Base-by-base conservation (phyloP, 1,284 basidiomycete species). In the Butyriboletus pseudospeciosus region DNA sequence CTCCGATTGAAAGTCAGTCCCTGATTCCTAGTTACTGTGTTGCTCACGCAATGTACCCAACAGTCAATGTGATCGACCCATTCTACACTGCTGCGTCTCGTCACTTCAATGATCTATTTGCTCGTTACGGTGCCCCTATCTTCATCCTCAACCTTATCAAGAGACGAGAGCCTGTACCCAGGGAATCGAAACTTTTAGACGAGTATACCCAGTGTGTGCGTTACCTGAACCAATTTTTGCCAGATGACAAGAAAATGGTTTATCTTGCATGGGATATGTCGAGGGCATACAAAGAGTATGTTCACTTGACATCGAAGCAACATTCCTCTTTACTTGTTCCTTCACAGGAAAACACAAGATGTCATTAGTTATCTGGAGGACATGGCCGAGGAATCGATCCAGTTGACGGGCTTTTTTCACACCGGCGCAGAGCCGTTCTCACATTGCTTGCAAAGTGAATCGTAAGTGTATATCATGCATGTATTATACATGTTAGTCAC, bases 181-280 rank as follows among this genome's bases (percentile, higher is more conserved):
- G 97, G 50, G 97, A 99, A 71, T 90, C 87, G n/a, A 98, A 98
- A 68, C 77, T 99, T 10, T 74, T 96, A 23, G 84, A 88, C 10
- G 94, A 98, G 65, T 99, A 97, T 68, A 90, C 88, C 0, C 86
- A 95, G 67, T 99, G 97, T 68, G 86, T 98, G 25, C 72, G 82
- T 53, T 99, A 98, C 66, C 79, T 99, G 36, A 98, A 98, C 63
- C 97, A 99, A 67, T 98, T 98, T 73, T 71, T 99, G 17, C 94
- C 96, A 0, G 76, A 79, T 7, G 87, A 79, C 26, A 91, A 93
- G 74, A 87, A 87, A 74, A 93, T 99, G 82, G 78, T 86, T 5
- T 97, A 98, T 69, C 84, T 93, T 36, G 87, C 94, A 10, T 99
- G 94, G 92, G 97, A 99, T 71, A 98, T 99, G 91, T 88, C 90